Evolutionary conservation across 2,329 filamentous ascomycete genomes (phyloP).

Genomic region (Stachybotrys elegans): DNA sequence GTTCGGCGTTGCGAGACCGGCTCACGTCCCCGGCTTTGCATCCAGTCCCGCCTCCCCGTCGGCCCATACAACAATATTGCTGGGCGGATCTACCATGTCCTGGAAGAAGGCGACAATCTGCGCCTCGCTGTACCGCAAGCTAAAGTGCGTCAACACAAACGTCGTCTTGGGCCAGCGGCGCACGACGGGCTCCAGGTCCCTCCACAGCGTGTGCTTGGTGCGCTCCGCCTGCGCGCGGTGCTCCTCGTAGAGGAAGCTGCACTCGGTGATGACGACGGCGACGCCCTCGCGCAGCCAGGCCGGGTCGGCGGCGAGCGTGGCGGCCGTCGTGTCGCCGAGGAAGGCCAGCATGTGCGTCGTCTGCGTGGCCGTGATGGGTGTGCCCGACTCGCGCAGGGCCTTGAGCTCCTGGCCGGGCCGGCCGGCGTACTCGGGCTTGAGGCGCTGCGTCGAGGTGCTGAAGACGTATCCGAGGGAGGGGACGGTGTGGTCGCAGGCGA

Average conservation of each 20-base stretch:
- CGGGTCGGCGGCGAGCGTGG: constrained; percentile 31
- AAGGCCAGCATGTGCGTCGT: constrained; percentile 40
- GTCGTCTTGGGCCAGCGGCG: constrained; percentile 35
- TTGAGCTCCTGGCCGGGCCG: constrained; percentile 31
- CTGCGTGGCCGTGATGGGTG: constrained; percentile 33
- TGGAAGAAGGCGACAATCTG: constrained; percentile 36
- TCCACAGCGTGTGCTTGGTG: constrained; percentile 44
- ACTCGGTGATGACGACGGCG: constrained; percentile 43
- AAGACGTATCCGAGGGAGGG: constrained; percentile 45
- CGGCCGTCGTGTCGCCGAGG: constrained; percentile 40
- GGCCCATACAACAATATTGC: constrained; percentile 43
- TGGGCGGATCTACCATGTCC: constrained; percentile 29
- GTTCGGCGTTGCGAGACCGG: too few relatives aligned
- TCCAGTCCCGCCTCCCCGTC: constrained; percentile 33
- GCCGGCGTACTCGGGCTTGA: constrained; percentile 30
- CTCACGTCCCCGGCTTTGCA: too few relatives aligned
- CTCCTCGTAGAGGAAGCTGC: constrained; percentile 39
- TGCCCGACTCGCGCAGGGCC: constrained; percentile 29
- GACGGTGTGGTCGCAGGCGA: constrained; percentile 41
- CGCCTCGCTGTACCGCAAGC: constrained; percentile 36
- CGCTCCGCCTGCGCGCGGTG: constrained; percentile 37
- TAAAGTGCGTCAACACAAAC: constrained; percentile 44
- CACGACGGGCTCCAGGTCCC: constrained; percentile 38
- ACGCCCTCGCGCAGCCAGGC: constrained; percentile 33
- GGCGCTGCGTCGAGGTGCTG: constrained; percentile 28